Percentiles rank a stretch among this genome's conserved stretches.
These are phyloP conservation scores for Atkinsonella texensis DNA, from an alignment of 2,329 filamentous ascomycete species.

Conservation along the genomic window DNA sequence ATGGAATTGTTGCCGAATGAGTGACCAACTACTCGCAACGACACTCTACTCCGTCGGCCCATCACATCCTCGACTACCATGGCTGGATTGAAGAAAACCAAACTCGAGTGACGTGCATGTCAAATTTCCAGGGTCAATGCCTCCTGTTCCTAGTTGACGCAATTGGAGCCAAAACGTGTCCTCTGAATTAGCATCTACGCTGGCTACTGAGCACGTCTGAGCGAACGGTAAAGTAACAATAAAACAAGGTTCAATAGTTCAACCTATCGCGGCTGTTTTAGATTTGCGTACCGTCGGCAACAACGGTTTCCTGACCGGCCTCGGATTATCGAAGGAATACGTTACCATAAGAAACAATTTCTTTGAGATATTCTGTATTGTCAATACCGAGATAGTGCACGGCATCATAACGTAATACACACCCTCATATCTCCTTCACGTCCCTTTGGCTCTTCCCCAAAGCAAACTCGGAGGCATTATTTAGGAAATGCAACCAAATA, in stretches of 20 bases:
- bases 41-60: constrained; percentile 22
- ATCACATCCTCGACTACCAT: constrained; percentile 25
- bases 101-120: constrained; percentile 18
- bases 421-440: too few species aligned
- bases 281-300: constrained; percentile 26
- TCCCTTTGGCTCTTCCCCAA: too few species aligned
- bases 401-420: too few species aligned
- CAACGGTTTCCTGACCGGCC: constrained; percentile 16
- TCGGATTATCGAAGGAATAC: constrained; percentile 31
- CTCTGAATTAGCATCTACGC: constrained; percentile 31
- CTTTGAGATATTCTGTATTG: constrained; percentile 23
- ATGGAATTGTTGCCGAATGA: constrained; percentile 20
- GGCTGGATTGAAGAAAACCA: constrained; percentile 15
- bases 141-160: constrained; percentile 24
- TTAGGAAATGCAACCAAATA: too few species aligned
- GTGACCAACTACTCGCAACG: constrained; percentile 25
- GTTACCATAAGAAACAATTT: constrained; percentile 24
- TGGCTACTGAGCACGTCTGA: constrained; percentile 29
- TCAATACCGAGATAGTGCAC: constrained; percentile 29
- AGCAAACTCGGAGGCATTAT: too few species aligned
- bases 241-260: too few species aligned
- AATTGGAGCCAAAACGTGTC: constrained; percentile 26
- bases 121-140: constrained; percentile 20
- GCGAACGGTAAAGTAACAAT: too few species aligned
- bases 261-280: too few species aligned